Evolutionary conservation across 2,329 filamentous ascomycete species (phyloP), one percentile per base, ranked within the genome.

Genomic region (Talaromyces albobiverticillius): DNA sequence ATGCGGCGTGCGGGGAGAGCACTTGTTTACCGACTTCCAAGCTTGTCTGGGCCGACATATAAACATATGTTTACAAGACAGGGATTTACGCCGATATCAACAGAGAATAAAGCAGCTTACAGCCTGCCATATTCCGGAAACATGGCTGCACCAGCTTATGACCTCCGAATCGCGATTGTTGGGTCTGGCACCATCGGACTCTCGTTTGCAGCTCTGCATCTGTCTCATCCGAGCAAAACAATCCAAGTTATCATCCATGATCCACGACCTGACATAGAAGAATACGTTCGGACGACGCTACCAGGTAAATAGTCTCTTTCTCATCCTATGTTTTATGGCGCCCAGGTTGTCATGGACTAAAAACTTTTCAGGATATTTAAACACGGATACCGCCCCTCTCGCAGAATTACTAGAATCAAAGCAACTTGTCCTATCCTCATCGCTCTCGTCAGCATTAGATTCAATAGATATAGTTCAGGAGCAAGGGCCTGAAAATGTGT

Each of bases 391-490:
- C 4, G 10, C 42, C 7, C 18, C 32, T 18, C 20, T 38, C 31
- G 60, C n/a, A 57, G 56, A 18, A 53, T 43, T 46, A 56, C 57
- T 56, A 13, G 59, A 25, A 13, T 52, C 34, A 38, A 56, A 53
- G 18, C 51, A 32, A 3, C 67, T 82, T n/a, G 61, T 57, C 9
- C 64, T 76, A 52, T 66, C 69, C 41, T 59, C 61, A 6, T 66
- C 67, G 3, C 57, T 70, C 9, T 49, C 57, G n/a, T 59, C 71
- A 2, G 81, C 80, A 10, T 73, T 82, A 9, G 49, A 63, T 20
- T 56, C 65, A 52, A 80, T 80, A 1, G 68, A 74, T 40, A 79
- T 84, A 47, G 69, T 85, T 40, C 82, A 85, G 65, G 82, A 85
- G 67, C 81, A 83, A 66, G 80, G 80, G 0, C 81, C 82, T 0